Evolutionary conservation across 2,329 filamentous ascomycete genomes (phyloP), one percentile per base, ranked within the genome.

Genomic region (Diaporthe nobilis): DNA sequence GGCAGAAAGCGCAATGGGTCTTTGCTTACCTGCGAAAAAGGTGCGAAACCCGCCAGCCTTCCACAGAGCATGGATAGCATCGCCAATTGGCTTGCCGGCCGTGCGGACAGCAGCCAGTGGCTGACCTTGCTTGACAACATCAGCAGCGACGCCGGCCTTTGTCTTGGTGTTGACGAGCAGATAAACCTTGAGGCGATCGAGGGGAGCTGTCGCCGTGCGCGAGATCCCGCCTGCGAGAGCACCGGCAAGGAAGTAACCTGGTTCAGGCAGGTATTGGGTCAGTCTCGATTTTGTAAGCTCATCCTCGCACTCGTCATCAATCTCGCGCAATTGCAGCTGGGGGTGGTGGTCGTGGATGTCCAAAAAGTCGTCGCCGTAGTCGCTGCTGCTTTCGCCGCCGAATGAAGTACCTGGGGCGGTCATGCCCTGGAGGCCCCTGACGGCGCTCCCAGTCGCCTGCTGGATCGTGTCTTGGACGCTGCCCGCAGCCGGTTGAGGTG

Each of bases 181-280:
- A 84, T 98, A 98, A 79, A 99, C 97, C 87, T 98, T 98, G 76
- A 99, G 89, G 80, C 97, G 95, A 87, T 99, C 97, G 85, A 99
- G 92, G 76, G 97, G 97, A 77, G 97, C 97, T 80, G 97, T 99
- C 78, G 95, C 94, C 82, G 97, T 98, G 83, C 97, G 93, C 83
- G 96, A 98, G 81, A 98, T 93, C 84, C 95, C 96, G 84, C 97
- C 97, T 84, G 96, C 95, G 83, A 98, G 89, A 85, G 95, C 97
- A 88, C 97, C 97, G 84, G 97, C 97, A 87, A 98, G 86, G 86
- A 98, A 99, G 87, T 98, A 99, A 90, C 97, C 97, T 98, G 94
- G 90, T 92, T 95, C 91, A 85, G 94, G 94, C 85, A 95, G 88
- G 88, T 93, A 89, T 84, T 88, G 87, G 84, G 90, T 92, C 88